A percentile compares a stretch with the other conserved stretches of the same genome.
phyloP scores from a whole-genome alignment of 345 rosid species.

The Corchorus olitorius region DNA sequence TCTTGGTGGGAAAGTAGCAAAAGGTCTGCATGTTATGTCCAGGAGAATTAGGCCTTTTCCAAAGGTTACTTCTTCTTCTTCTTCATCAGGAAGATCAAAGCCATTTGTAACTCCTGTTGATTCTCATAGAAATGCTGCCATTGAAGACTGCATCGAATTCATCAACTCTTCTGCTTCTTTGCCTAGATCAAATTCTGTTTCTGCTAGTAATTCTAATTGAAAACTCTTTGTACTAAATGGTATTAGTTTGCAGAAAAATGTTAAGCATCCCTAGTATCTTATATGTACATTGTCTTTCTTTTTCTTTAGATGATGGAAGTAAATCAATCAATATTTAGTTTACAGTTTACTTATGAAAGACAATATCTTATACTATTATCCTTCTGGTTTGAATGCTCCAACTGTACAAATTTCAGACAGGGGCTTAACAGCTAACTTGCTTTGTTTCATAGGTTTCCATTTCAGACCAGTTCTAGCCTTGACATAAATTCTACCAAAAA shows the following conservation, averaged over 20 bases:
- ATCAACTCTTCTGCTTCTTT: slow-evolving; percentile 64
- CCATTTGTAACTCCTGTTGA: slow-evolving; percentile 47
- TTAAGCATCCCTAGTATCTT: background rate
- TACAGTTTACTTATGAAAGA: background rate
- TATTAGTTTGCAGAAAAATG: slow-evolving; percentile 14
- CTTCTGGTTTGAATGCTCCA: background rate
- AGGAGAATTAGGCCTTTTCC: slow-evolving; percentile 42
- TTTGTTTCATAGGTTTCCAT: background rate
- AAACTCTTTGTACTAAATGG: background rate
- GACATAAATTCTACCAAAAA: background rate
- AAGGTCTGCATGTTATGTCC: slow-evolving; percentile 41
- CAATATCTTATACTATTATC: background rate
- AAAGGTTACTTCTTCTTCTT: slow-evolving; percentile 33
- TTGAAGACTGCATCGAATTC: slow-evolving; percentile 84
- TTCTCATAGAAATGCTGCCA: slow-evolving; percentile 62
- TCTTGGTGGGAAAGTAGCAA: slow-evolving; percentile 42
- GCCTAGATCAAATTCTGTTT: slow-evolving; percentile 50
- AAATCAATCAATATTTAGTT: background rate
- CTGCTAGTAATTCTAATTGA: slow-evolving; percentile 29
- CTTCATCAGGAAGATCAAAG: slow-evolving; percentile 45
- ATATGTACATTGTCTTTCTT: slow-evolving; percentile 13
- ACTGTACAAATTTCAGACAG: background rate
- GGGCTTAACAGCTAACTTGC: background rate
- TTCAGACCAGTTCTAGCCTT: background rate
- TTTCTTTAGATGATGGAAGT: slow-evolving; percentile 14